phyloP scores from a whole-genome alignment of 2,329 filamentous ascomycete species.

The Knoxdaviesia capensis region DNA sequence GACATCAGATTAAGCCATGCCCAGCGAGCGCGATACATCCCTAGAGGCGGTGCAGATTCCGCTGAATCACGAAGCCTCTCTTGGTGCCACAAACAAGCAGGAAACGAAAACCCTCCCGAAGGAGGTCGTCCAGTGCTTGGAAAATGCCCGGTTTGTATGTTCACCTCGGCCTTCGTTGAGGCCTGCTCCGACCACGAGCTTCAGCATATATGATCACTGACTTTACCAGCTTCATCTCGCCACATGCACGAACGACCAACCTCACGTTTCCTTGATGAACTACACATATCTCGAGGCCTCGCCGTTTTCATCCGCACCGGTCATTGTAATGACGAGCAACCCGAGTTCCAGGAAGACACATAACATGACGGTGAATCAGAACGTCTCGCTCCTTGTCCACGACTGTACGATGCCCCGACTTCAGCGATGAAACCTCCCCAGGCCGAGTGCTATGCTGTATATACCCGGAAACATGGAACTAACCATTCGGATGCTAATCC shows the following conservation, averaged over 20 bases:
- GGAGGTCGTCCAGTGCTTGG: conserved; percentile 77
- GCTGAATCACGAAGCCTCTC: conserved; percentile 56
- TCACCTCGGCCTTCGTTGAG: conserved; percentile 5
- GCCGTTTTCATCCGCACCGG: conserved; percentile 46
- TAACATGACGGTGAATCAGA: conserved; percentile 68
- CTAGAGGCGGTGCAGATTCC: conserved; percentile 35
- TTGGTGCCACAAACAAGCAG: conserved; percentile 51
- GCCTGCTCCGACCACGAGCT: conserved; percentile 2
- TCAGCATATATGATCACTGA: background rate
- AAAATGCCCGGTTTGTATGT: conserved; percentile 84
- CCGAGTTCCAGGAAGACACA: conserved; percentile 58
- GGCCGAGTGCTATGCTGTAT: background rate
- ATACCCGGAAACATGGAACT: conserved; percentile 1
- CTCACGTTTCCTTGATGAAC: conserved; percentile 95
- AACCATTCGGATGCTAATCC: background rate
- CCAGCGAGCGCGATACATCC: too few relatives aligned
- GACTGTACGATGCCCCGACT: conserved; percentile 36
- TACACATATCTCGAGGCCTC: conserved; percentile 87
- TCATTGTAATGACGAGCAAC: conserved; percentile 88
- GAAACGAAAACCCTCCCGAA: conserved; percentile 50
- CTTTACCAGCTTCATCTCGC: conserved; percentile 67
- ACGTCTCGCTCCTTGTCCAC: conserved; percentile 86
- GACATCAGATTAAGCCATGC: too few relatives aligned
- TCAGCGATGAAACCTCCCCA: background rate
- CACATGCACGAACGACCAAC: conserved; percentile 64